Evolutionary conservation across 2,329 filamentous ascomycete genomes (phyloP), one percentile per base, ranked within the genome.

Genomic region (Monosporascus sp.): DNA sequence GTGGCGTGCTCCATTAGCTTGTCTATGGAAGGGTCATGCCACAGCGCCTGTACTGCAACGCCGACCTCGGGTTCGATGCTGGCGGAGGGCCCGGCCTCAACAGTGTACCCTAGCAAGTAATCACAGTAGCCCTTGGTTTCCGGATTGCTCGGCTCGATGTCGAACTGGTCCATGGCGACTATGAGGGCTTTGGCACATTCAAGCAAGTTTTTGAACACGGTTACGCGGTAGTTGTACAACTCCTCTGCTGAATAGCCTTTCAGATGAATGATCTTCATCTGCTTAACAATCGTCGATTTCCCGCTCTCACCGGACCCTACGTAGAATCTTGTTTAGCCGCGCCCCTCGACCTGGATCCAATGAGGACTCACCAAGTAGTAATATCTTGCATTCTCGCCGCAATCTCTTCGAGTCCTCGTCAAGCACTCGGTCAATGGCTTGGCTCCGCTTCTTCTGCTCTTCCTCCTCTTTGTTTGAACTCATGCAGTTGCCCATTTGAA

Each of bases 181-280:
- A 97, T 91, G 58, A 99, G 83, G 49, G 92, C 88, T 70, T 96
- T 97, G 62, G 91, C 90, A 78, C 94, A 99, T 74, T 99, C 94
- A 63, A 97, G 83, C 56, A 99, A 80, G 71, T 99, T 99, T 76
- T 99, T 99, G 79, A 96, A 99, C 56, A 99, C 91, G 36, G 94
- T 97, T 58, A 96, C 84, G 55, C 94, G 88, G 76, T 97, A 97
- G 69, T 96, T 87, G 66, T 88, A 88, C 49, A 97, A 81, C 73
- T 99, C 94, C 65, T 97, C 93, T 62, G 91, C 85, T 11, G 90
- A 92, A 74, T 99, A 99, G 56, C 94, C 94, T 75, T 97, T 96
- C 66, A 97, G 88, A 69, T 99, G 94, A 68, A 99, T 97, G 65
- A 99, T 99, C 76, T 97, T 99, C 94, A 99, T 99, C 80, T 99